Conservation (phyloP, 75 land plant genomes). For the Sequoia sempervirens region DNA sequence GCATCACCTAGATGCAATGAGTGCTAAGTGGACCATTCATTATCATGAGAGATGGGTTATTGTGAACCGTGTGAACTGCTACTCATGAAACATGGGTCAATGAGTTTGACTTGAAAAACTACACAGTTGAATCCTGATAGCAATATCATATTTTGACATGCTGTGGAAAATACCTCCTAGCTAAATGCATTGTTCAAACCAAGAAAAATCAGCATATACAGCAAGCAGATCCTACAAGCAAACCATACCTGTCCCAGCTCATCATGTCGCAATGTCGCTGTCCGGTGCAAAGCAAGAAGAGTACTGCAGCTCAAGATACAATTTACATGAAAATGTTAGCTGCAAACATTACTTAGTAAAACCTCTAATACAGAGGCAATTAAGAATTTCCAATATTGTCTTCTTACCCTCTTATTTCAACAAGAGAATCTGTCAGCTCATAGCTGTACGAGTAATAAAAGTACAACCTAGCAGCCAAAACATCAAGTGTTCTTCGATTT, state of each 20-base stretch:
- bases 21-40: no score
- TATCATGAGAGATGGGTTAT: no score
- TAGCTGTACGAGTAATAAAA: constrained; percentile 88
- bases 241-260: constrained; percentile 90
- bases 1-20: no score
- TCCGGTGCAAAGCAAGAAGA: constrained; percentile 85
- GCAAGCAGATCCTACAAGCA: not conserved
- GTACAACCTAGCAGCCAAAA: constrained; percentile 84
- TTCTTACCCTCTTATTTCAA: constrained; percentile 91
- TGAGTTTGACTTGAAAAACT: no score
- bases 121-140: no score
- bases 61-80: no score
- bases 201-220: not conserved
- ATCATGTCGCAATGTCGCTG: constrained; percentile 92
- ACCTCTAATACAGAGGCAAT: not conserved
- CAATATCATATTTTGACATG: no score
- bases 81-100: no score
- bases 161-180: no score
- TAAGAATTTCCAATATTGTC: not conserved
- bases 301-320: constrained; percentile 35
- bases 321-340: not conserved
- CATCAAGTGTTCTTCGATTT: constrained; percentile 92
- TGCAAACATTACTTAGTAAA: not conserved
- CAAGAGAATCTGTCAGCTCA: constrained; percentile 81
- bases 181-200: not conserved